These are phyloP conservation scores for Ogataea minuta DNA, from an alignment of 805 yeast genomes.

Conservation along the genomic window DNA sequence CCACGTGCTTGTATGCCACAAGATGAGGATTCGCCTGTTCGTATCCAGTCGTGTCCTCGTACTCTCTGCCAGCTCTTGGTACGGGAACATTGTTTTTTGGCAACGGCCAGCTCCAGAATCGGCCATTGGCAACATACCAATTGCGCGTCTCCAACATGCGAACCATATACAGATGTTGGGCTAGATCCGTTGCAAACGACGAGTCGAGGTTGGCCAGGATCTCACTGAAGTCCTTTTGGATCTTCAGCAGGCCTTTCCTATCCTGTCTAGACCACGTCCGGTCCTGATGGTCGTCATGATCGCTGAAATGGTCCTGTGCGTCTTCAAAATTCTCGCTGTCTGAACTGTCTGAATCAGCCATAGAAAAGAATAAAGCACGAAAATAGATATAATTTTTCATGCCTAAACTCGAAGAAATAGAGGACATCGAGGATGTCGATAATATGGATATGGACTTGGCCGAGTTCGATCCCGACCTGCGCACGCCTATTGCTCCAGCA, in stretches of 20 bases:
- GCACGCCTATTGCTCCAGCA: slow-evolving; percentile 68
- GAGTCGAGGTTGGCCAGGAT: slow-evolving; percentile 44
- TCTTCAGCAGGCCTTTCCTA: slow-evolving; percentile 7
- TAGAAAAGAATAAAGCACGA: slow-evolving; percentile 1
- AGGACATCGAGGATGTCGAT: slow-evolving; percentile 81
- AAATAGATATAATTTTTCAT: slow-evolving; percentile 29
- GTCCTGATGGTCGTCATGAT: neutral
- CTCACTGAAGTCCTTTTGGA: slow-evolving; percentile 18
- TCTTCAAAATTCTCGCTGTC: slow-evolving; percentile 14
- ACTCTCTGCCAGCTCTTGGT: slow-evolving; percentile 31
- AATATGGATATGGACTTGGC: slow-evolving; percentile 92
- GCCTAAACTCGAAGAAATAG: slow-evolving; percentile 73
- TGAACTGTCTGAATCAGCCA: slow-evolving; percentile 7
- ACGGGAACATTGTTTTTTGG: slow-evolving; percentile 35
- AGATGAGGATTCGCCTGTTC: neutral
- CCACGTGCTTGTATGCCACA: slow-evolving; percentile 9
- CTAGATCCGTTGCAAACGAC: slow-evolving; percentile 52
- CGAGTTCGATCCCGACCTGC: slow-evolving; percentile 73
- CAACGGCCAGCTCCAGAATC: slow-evolving; percentile 66
- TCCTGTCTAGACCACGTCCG: neutral
- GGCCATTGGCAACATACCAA: slow-evolving; percentile 35
- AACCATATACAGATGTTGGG: slow-evolving; percentile 63
- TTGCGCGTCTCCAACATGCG: slow-evolving; percentile 42
- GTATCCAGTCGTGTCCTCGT: slow-evolving; percentile 27
- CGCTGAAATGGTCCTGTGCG: slow-evolving; percentile 12